Evolutionary conservation across 306 rosid genomes (phyloP), one percentile per base, ranked within the genome.

Genomic region (Macrotyloma uniflorum): DNA sequence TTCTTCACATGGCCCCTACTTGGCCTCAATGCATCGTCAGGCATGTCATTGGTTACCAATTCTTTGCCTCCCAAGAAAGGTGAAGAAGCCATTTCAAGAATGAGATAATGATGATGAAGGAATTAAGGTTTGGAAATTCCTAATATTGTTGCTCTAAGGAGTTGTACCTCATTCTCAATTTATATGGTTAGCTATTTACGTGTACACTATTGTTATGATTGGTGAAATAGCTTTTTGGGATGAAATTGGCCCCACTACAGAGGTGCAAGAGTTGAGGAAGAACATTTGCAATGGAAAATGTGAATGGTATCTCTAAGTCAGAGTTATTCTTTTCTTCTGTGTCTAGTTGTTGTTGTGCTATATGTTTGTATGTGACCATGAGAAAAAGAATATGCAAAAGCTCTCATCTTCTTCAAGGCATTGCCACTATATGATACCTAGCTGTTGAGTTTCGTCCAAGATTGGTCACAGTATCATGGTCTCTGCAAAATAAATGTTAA

Each of bases 281-380:
- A 84, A 90, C 96, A 84, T 84, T 87, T 82, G 59, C 80, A 42
- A 69, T 66, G 43, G 62, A 6, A 45, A 49, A 26, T 1, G 67
- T 70, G 67, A 26, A 46, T 24, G 59, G 57, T 58, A 76, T 64
- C 71, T 80, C 74, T 76, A 73, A 6, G 79, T 65, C 24, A 73
- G 88, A 66, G 83, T 88, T 63, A 90, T 90, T 90, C 96, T 89
- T 90, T 89, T 64, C 96, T 86, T 93, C 63, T 81, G 12, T 58
- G 61, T 81, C 36, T 65, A 14, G 12, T 65, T 46, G 61, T 8
- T 35, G 54, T 9, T 35, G 54, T 35, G 61, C 7, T 38, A 8
- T 50, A 8, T 76, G 69, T 32, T 58, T 24, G 36, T 69, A 63
- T 62, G 76, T 68, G 68, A 73, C 24, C 70, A 6, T 64, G 69